These are phyloP conservation scores for Toxoplasma gondii DNA, from an alignment of 169 alveolate species.

Conservation along the genomic window DNA sequence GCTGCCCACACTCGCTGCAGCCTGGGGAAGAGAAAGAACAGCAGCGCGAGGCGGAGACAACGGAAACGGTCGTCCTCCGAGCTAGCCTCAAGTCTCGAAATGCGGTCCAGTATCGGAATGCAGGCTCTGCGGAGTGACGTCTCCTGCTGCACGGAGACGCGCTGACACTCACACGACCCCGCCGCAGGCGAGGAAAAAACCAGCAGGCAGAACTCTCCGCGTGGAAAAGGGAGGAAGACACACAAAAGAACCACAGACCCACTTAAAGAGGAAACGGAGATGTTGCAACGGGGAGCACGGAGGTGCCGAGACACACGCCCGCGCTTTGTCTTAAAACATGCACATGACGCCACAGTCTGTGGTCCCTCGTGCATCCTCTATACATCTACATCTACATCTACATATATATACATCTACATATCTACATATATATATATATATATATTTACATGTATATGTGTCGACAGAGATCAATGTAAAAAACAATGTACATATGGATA, in stretches of 20 bases:
- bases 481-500: background rate
- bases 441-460: background rate
- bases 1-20: constrained; percentile 57
- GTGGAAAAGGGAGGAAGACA: no score
- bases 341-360: no score
- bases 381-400: background rate
- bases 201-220: background rate
- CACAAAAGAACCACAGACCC: no score
- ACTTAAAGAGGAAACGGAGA: no score
- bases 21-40: constrained; percentile 21
- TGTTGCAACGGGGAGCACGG: no score
- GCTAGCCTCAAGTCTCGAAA: background rate
- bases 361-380: no score
- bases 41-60: background rate
- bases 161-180: background rate
- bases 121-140: background rate
- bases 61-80: background rate
- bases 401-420: background rate
- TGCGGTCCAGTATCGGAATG: background rate
- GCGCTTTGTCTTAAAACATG: no score
- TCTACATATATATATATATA: background rate
- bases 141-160: background rate
- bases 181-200: background rate
- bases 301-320: no score
- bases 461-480: background rate